A percentile compares a stretch with the other conserved stretches of the same genome.
Evolutionary conservation across 108 stramenopile genomes (phyloP).

Genomic region (Nitzschia sp.): DNA sequence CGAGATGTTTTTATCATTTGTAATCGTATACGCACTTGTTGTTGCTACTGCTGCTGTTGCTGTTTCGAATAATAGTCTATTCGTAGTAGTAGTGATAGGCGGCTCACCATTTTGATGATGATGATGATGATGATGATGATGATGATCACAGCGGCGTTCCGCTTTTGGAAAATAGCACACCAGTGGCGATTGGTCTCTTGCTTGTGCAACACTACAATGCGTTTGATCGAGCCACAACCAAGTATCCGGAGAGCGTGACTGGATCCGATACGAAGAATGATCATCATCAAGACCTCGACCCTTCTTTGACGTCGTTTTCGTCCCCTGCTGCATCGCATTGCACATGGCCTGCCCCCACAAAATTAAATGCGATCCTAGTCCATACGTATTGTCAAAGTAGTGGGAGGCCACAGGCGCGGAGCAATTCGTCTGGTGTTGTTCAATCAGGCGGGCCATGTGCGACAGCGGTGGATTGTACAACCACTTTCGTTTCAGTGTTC

Average conservation of each 20-base stretch:
- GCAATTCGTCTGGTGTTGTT: slow-evolving; percentile 34
- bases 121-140: not conserved
- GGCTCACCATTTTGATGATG: not conserved
- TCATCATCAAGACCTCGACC: too few relatives aligned
- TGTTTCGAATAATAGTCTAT: too few relatives aligned
- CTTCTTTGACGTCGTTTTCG: too few relatives aligned
- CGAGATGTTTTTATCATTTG: slow-evolving; percentile 20
- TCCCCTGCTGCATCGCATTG: slow-evolving; percentile 39
- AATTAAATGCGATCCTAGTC: slow-evolving; percentile 48
- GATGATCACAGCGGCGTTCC: slow-evolving; percentile 30
- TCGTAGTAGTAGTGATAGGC: too few relatives aligned
- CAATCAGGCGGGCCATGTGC: slow-evolving; percentile 20
- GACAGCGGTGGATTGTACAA: slow-evolving; percentile 30
- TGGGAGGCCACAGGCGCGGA: slow-evolving; percentile 24
- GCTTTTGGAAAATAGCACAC: slow-evolving; percentile 49
- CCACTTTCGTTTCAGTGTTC: slow-evolving; percentile 26
- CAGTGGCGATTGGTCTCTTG: slow-evolving; percentile 25
- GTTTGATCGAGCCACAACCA: slow-evolving; percentile 57
- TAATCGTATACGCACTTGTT: too few relatives aligned
- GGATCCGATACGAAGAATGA: not conserved
- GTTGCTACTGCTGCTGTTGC: not conserved
- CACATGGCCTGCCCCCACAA: slow-evolving; percentile 55
- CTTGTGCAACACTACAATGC: slow-evolving; percentile 24
- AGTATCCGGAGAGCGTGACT: slow-evolving; percentile 7
- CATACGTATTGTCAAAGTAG: slow-evolving; percentile 40